Conservation (phyloP, 805 yeast species). For the Teunomyces funiuensis region DNA sequence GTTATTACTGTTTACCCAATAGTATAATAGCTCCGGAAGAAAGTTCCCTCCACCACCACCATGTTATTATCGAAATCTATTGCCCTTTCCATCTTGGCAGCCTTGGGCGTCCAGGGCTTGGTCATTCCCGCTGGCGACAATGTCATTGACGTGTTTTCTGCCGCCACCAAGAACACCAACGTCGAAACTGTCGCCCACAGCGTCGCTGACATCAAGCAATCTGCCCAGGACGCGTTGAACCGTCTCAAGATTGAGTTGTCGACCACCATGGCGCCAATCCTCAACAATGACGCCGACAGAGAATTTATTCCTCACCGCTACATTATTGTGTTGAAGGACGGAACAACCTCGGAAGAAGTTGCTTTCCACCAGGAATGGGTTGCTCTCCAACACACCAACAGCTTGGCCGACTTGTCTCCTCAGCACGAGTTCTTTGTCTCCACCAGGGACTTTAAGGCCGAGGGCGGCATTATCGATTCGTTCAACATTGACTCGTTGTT, state of each 20-base stretch:
- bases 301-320: conserved; percentile 70
- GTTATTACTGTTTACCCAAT: background rate
- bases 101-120: conserved; percentile 40
- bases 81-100: conserved; percentile 42
- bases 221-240: conserved; percentile 5
- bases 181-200: conserved; percentile 2
- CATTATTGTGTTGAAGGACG: conserved; percentile 80
- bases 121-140: conserved; percentile 24
- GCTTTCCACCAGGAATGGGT: conserved; percentile 71
- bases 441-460: conserved; percentile 19
- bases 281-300: conserved; percentile 44
- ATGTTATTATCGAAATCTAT: conserved; percentile 40
- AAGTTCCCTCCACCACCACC: background rate
- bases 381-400: conserved; percentile 48
- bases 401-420: conserved; percentile 35
- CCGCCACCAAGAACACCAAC: conserved; percentile 5
- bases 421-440: conserved; percentile 35
- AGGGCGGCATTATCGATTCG: conserved; percentile 39
- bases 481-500: conserved; percentile 59
- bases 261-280: conserved; percentile 27
- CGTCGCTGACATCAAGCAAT: background rate
- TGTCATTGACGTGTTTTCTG: conserved; percentile 24
- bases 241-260: conserved; percentile 12
- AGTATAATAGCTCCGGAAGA: background rate
- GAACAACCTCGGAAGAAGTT: conserved; percentile 50